Conservation (phyloP, 2,329 filamentous ascomycete genomes). For the Phyllosticta citribraziliensis region DNA sequence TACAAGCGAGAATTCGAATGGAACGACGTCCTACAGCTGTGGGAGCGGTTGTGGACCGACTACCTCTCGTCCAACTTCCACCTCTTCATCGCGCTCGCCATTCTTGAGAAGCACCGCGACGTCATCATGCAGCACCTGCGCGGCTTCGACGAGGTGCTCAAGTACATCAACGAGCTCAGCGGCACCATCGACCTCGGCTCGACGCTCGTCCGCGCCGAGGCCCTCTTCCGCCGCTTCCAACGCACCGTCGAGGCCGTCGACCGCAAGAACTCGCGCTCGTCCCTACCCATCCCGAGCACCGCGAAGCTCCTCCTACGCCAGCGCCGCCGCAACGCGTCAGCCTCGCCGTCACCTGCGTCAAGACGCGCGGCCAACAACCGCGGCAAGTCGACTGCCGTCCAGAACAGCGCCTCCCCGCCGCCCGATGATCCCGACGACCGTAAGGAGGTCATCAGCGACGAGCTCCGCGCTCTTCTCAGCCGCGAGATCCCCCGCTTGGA, state of each 20-base stretch:
- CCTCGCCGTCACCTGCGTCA: slow-evolving; percentile 1
- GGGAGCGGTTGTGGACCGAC: slow-evolving; percentile 94
- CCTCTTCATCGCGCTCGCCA: slow-evolving; percentile 85
- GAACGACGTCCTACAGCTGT: slow-evolving; percentile 74
- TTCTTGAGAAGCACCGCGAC: slow-evolving; percentile 89
- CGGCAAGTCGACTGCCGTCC: slow-evolving; percentile 14
- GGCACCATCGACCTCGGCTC: slow-evolving; percentile 84
- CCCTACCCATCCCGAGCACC: slow-evolving; percentile 52
- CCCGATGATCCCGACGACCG: slow-evolving; percentile 19
- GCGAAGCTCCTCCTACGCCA: slow-evolving; percentile 37
- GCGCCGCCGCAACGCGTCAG: slow-evolving; percentile 9
- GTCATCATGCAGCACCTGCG: slow-evolving; percentile 92
- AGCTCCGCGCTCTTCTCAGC: slow-evolving; percentile 52
- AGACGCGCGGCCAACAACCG: slow-evolving; percentile 19
- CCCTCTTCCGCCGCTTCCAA: slow-evolving; percentile 79
- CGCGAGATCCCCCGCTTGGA: slow-evolving; percentile 47
- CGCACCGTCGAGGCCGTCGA: slow-evolving; percentile 84
- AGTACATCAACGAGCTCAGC: slow-evolving; percentile 96
- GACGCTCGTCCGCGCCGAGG: slow-evolving; percentile 78
- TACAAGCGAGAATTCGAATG: slow-evolving; percentile 96
- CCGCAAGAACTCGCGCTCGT: slow-evolving; percentile 59
- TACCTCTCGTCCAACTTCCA: slow-evolving; percentile 84
- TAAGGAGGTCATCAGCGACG: slow-evolving; percentile 49
- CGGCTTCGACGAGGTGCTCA: slow-evolving; percentile 93
- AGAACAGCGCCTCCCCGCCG: slow-evolving; percentile 16